Base-by-base conservation (phyloP, 225 moss, liverwort and hornwort genomes). In the Climacium dendroides region DNA sequence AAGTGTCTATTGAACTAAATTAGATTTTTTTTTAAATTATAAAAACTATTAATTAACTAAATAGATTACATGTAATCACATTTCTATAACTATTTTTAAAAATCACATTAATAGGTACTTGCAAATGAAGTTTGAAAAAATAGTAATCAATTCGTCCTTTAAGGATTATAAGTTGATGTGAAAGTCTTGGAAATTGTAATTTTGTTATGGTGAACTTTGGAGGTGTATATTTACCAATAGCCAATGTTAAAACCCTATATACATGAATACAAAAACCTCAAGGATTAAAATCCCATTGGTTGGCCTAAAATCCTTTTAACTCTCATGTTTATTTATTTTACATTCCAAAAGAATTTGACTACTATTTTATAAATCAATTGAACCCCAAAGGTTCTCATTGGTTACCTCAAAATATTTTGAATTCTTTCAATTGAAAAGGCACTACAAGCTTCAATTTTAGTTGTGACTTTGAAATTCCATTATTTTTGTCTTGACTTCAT, bases 301-400 rank as follows among this genome's bases (percentile, higher is more conserved):
- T 67, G 37, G 22, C 37, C 22, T 37, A 23, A 37, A 67, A 37
- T 37, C 37, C 19, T 37, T 6, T 37, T 67, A 23, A 22, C 2
- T 23, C 7, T 37, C 4, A 37, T 67, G 0, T 67, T 67, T 23
- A 37, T 37, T 67, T 13, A 7, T 23, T 13, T 67, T 23, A 7
- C 13, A 37, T 23, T 37, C 12, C 2, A 22, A n/a, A 5, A 3
- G 5, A 8, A 2, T n/a, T n/a, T 34, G 3, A 0, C 20, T 20
- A 11, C 37, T 16, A 1, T 64, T 37, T 67, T 2, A 0, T 13
- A 37, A 35, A 65, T 34, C 10, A 35, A 35, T 65, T 10, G 18
- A n/a, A n/a, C n/a, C n/a, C n/a, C n/a, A n/a, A n/a, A n/a, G n/a
- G n/a, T n/a, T n/a, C n/a, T n/a, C n/a, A 64, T 35, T 62, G 10